Evolutionary conservation across 768 basidiomycete species (phyloP).

Genomic region (Mycena kentingensis): DNA sequence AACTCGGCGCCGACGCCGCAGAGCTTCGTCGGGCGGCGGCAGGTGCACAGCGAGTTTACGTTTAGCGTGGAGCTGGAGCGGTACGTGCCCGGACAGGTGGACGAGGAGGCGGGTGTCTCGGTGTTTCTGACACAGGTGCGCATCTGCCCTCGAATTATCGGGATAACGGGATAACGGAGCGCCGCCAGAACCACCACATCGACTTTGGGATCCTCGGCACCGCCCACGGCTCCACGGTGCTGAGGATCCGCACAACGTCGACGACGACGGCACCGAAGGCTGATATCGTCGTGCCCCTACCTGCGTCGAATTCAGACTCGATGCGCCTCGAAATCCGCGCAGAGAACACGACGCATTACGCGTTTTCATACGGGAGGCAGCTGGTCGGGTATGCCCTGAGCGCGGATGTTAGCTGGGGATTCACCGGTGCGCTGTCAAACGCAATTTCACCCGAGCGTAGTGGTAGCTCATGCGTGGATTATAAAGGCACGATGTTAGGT

Average conservation of each 20-base stretch:
- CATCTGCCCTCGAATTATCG: neutral
- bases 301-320: neutral
- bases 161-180: neutral
- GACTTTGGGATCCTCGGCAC: conserved; percentile 19
- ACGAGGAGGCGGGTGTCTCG: conserved; percentile 34
- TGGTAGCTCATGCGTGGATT: too few species aligned
- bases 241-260: conserved; percentile 18
- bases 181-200: conserved; percentile 18
- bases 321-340: conserved; percentile 20
- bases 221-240: conserved; percentile 5
- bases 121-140: conserved; percentile 32
- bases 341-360: conserved; percentile 18
- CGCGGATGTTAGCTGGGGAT: conserved; percentile 21
- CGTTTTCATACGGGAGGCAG: conserved; percentile 7
- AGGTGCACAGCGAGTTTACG: conserved; percentile 33
- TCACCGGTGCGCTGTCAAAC: conserved; percentile 8
- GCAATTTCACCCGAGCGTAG: too few species aligned
- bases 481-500: conserved; percentile 14
- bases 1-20: conserved; percentile 29
- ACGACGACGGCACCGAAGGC: conserved; percentile 3
- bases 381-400: conserved; percentile 16
- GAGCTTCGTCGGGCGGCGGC: conserved; percentile 34
- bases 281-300: conserved; percentile 10
- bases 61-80: conserved; percentile 29
- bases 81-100: conserved; percentile 19